Conservation (phyloP, 164 flowering plant genomes). For the Taxillus chinensis region DNA sequence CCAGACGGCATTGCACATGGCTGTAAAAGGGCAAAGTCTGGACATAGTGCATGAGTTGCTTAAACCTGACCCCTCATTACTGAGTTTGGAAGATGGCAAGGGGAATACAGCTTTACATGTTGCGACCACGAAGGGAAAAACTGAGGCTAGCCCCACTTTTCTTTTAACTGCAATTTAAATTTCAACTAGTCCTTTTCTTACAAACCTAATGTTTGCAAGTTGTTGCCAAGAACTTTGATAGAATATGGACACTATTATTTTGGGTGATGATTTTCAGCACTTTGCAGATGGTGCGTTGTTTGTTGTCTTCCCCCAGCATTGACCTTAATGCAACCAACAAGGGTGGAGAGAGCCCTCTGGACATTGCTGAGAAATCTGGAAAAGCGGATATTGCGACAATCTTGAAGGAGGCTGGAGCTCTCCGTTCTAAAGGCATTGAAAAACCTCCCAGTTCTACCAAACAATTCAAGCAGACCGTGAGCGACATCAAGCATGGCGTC, state of each 20-base stretch:
- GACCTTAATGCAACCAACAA: conserved; percentile 57
- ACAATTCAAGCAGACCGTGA: conserved; percentile 93
- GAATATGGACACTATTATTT: too few species aligned
- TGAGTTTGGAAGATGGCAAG: conserved; percentile 62
- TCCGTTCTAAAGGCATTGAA: conserved; percentile 47
- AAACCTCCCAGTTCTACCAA: conserved; percentile 67
- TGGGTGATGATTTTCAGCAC: too few species aligned
- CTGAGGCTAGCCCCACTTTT: conserved; percentile 32
- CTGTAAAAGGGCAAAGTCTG: conserved; percentile 80
- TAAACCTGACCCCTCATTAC: conserved; percentile 56
- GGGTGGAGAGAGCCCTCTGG: conserved; percentile 79
- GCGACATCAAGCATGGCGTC: conserved; percentile 90
- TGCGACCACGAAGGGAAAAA: conserved; percentile 64
- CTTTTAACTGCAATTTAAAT: too few species aligned
- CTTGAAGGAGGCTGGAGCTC: conserved; percentile 60
- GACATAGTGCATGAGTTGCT: conserved; percentile 67
- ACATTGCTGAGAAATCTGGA: conserved; percentile 63
- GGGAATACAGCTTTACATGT: conserved; percentile 90
- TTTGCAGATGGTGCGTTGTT: conserved; percentile 48
- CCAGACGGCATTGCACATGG: conserved; percentile 96
- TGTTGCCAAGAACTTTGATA: too few species aligned
- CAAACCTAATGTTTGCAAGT: too few species aligned
- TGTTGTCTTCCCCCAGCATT: conserved; percentile 50
- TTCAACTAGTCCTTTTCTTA: too few species aligned
- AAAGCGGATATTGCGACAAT: conserved; percentile 38